Evolutionary conservation across 345 rosid genomes (phyloP).

Genomic region (Firmiana major): DNA sequence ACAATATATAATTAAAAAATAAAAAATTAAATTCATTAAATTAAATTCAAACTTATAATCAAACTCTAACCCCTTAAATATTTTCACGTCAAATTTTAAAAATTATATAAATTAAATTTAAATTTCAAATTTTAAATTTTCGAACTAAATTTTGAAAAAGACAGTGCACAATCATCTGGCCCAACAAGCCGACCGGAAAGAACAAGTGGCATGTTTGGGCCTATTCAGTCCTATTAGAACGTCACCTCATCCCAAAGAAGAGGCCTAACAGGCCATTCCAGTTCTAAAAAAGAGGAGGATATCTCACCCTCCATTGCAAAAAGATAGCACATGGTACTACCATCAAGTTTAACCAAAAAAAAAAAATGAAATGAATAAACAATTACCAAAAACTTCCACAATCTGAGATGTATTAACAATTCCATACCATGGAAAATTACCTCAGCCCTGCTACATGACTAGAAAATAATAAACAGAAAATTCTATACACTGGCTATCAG

Average conservation of each 20-base stretch:
- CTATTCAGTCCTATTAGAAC: background rate
- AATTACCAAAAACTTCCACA: background rate
- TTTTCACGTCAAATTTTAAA: too few species aligned
- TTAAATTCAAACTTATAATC: too few species aligned
- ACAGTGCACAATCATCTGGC: background rate
- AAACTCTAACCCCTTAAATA: too few species aligned
- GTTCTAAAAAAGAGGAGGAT: background rate
- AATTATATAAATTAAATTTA: too few species aligned
- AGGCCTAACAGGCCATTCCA: background rate
- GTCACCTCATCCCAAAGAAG: background rate
- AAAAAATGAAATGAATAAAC: too few species aligned
- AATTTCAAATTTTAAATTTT: too few species aligned
- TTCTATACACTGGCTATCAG: background rate
- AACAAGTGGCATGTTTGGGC: background rate
- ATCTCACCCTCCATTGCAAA: background rate
- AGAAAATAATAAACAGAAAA: background rate
- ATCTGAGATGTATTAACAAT: background rate
- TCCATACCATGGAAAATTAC: too few species aligned
- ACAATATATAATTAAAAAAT: too few species aligned
- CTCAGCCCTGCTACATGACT: background rate
- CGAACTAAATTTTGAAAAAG: too few species aligned
- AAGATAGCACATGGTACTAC: background rate
- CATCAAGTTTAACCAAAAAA: background rate
- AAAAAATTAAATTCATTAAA: too few species aligned
- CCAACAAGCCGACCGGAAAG: background rate